Percentiles rank a stretch among this genome's conserved stretches.
phyloP scores from a whole-genome alignment of 805 yeast genomes.

The Candida tibetensis region DNA sequence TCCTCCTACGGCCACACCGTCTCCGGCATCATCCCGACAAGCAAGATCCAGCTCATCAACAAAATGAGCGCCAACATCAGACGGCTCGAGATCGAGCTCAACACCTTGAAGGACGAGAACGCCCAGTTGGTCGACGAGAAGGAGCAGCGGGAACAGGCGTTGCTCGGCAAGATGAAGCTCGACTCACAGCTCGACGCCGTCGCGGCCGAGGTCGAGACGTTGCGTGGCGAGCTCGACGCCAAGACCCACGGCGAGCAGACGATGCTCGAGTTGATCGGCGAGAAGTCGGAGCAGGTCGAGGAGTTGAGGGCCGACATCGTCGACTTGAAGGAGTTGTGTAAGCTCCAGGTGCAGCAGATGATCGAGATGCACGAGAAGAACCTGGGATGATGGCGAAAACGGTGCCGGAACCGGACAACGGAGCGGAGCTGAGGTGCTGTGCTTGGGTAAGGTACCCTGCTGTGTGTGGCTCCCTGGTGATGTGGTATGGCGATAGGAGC shows the following conservation, averaged over 20 bases:
- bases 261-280: constrained; percentile 73
- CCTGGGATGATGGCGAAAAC: too few species aligned
- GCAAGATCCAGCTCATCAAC: constrained; percentile 60
- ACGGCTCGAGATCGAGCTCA: constrained; percentile 74
- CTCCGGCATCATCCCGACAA: constrained; percentile 13
- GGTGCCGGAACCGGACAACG: too few species aligned
- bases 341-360: constrained; percentile 84
- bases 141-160: constrained; percentile 64
- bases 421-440: too few species aligned
- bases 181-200: constrained; percentile 29
- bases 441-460: too few species aligned
- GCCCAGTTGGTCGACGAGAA: constrained; percentile 53
- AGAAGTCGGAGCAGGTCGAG: constrained; percentile 79
- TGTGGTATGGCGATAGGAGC: too few species aligned
- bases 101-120: constrained; percentile 62
- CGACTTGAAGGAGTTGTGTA: constrained; percentile 82
- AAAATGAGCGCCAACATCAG: constrained; percentile 76
- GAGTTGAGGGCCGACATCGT: constrained; percentile 85
- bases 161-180: constrained; percentile 42
- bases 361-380: constrained; percentile 28
- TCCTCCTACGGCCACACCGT: constrained; percentile 5
- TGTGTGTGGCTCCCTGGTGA: too few species aligned
- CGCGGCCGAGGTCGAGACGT: constrained; percentile 23
- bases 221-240: constrained; percentile 31
- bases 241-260: constrained; percentile 46